Conservation (phyloP, 805 yeast species). For the Teunomyces atbi region DNA sequence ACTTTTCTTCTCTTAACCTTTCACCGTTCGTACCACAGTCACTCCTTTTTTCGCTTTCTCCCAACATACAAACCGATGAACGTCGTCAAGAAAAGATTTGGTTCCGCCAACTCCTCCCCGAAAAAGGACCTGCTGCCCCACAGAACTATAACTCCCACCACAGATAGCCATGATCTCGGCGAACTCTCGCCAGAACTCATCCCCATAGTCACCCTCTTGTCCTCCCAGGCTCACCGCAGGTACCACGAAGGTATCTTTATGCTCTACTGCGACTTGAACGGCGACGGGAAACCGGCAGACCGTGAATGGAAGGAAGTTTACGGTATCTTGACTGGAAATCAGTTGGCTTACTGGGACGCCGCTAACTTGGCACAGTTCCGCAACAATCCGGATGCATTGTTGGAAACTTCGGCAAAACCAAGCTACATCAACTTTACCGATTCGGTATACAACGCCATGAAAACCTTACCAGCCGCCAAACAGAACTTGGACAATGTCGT, state of each 20-base stretch:
- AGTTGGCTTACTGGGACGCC: constrained; percentile 90
- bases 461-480: constrained; percentile 61
- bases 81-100: constrained; percentile 22
- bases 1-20: background rate
- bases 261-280: constrained; percentile 68
- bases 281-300: constrained; percentile 84
- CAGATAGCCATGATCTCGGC: constrained; percentile 15
- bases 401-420: constrained; percentile 69
- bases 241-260: constrained; percentile 75
- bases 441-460: constrained; percentile 75
- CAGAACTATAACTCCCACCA: constrained; percentile 9
- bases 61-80: constrained; percentile 12
- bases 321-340: constrained; percentile 87
- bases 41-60: background rate
- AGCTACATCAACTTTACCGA: constrained; percentile 89
- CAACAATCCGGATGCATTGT: constrained; percentile 51
- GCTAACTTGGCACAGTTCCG: constrained; percentile 54
- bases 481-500: constrained; percentile 70
- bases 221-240: constrained; percentile 73
- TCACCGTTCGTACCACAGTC: background rate
- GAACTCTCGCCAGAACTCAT: constrained; percentile 48
- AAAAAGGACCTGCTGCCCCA: constrained; percentile 11
- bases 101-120: constrained; percentile 19
- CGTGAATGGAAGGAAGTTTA: constrained; percentile 91
- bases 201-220: constrained; percentile 71